Conservation (phyloP, 2,329 filamentous ascomycete species). For the Verticillium longisporum region DNA sequence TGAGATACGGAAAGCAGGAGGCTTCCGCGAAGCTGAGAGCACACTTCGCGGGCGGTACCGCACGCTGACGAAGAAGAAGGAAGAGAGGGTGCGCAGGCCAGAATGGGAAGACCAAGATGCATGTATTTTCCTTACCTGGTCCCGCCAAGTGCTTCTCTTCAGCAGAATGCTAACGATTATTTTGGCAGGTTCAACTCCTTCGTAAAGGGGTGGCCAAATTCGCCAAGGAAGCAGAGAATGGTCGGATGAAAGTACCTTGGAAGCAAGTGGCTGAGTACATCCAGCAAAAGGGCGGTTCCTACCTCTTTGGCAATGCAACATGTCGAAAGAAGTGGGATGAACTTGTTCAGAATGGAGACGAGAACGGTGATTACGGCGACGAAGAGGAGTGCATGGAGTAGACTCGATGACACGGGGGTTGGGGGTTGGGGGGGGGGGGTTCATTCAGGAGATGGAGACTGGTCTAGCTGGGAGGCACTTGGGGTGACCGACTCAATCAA, state of each 20-base stretch:
- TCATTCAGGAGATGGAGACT: background rate
- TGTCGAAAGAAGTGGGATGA: conserved; percentile 53
- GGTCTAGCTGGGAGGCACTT: too few relatives aligned
- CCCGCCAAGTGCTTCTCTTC: too few relatives aligned
- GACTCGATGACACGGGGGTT: too few relatives aligned
- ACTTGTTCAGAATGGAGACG: conserved; percentile 15
- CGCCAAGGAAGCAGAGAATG: conserved; percentile 19
- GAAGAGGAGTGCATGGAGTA: background rate
- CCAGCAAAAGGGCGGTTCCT: conserved; percentile 41
- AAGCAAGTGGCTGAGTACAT: conserved; percentile 51
- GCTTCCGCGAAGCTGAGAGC: conserved; percentile 60
- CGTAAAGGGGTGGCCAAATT: conserved; percentile 33
- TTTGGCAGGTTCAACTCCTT: conserved; percentile 34
- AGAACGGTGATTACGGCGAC: background rate
- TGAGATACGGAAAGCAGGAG: conserved; percentile 49
- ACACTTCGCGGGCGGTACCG: conserved; percentile 65
- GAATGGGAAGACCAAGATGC: conserved; percentile 59
- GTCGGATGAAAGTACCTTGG: conserved; percentile 42
- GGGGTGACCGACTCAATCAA: too few relatives aligned
- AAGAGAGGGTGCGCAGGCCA: conserved; percentile 58
- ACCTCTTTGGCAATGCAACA: conserved; percentile 52
- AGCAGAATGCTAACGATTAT: background rate
- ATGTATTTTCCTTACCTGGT: conserved; percentile 25
- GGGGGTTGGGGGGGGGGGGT: too few relatives aligned
- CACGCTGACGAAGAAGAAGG: conserved; percentile 56